Base-by-base conservation (phyloP, 1,284 basidiomycete species). In the Takashimella koratensis region DNA sequence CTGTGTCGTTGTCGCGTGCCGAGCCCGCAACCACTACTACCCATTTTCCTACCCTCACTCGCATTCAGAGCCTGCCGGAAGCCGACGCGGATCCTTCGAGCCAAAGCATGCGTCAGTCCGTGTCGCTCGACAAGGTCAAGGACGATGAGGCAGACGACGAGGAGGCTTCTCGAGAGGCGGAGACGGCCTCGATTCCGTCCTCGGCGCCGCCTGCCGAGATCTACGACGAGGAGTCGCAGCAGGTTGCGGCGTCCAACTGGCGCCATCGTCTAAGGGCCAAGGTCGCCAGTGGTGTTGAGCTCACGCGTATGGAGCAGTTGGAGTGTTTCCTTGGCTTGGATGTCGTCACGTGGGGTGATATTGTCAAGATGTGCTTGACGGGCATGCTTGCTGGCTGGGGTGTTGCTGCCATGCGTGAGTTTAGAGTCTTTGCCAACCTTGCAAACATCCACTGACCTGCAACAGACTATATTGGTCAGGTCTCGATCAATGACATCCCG, bases 401-500 rank as follows among this genome's bases (percentile, higher is more conserved):
- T 8, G 75, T 79, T 19, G 76, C 71, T 3, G 76, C 65, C 3
- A 79, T 79, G 78, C 77, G 77, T 78, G 45, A 69, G 75, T 74
- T 23, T 12, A 13, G 19, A 10, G 43, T 12, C 2, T 23, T 13
- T 1, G 2, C 42, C 13, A 13, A 10, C 36, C 25, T 11, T 22
- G 3, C 5, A n/a, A 3, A n/a, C 42, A 8, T 11, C 24, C 8
- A n/a, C 12, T 42, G 26, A 47, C 36, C 0, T n/a, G 26, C 8
- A 27, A 25, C 62, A 77, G 76, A 79, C 59, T 79, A 79, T 59
- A 72, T 79, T 56, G 77, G 78, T 13, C 78, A 79, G 64, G 59
- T 71, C 16, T 76, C 75, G 6, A 78, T 79, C 65, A 69, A 64
- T 30, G 73, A 68, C 30, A 73, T 78, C 12, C 76, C 75, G 0